Evolutionary conservation across 192 early-diverging fungal genomes (phyloP), one percentile per base, ranked within the genome.

Genomic region (Podila epicladia): DNA sequence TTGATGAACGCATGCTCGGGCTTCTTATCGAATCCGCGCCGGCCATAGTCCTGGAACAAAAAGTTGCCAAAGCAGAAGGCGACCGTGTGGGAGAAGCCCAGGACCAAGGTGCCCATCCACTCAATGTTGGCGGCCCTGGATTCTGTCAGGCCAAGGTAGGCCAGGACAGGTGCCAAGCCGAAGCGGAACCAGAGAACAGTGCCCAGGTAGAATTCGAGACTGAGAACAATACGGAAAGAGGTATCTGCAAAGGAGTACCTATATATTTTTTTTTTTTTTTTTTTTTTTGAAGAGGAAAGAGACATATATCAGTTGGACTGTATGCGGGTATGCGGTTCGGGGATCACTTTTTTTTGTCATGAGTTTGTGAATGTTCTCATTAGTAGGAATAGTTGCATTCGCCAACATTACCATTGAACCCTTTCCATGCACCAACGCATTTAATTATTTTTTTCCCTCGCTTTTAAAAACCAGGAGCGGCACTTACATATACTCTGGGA

Each of bases 171-270:
- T 2, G 71, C 70, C 31, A 80, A 57, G 32, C 77, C 72, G 49
- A 80, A 80, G 7, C 77, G 71, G 62, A 73, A 73, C 77, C 77
- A 80, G 32, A 80, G 77, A 0, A 73, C 63, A 0, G 77, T 80
- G 37, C 70, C 77, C 35, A 80, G 41, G 28, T 80, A 80, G 57
- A 80, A 73, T 28, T 80, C 71, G 49, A 80, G 71, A 49, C 71
- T 80, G 33, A 80, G 67, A 19, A 80, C 70, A 51, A 80, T 80
- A 1, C 77, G 65, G 62, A 80, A 73, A 13, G 77, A 80, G 2
- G 71, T 71, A 41, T 80, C 77, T 0, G 35, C 77, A 26, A 80
- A 80, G 29, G 77, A 80, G 62, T 80, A 73, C 77, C 77, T 80
- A 31, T 41, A 6, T 41, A 17, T 45, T 45, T 45, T 45, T 22